Conservation (phyloP, 768 basidiomycete genomes). For the Trichaptum fuscoviolaceum region DNA sequence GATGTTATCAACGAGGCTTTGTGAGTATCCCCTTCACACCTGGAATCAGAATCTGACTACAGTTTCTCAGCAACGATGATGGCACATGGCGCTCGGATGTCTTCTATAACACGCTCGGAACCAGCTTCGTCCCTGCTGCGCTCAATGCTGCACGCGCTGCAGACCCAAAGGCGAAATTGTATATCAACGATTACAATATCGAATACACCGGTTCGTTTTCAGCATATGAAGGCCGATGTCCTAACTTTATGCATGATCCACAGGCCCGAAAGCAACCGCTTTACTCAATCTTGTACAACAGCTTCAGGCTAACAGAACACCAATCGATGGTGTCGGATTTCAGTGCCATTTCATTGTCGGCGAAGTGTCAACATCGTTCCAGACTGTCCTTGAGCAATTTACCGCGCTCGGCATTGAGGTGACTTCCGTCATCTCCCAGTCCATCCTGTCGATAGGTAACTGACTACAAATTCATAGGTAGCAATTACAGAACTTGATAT, state of each 20-base stretch:
- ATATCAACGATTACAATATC: constrained; percentile 40
- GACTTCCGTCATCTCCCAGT: neutral
- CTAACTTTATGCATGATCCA: neutral
- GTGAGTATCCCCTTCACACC: neutral
- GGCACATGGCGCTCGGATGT: constrained; percentile 49
- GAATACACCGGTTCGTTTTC: constrained; percentile 17
- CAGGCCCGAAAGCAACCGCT: constrained; percentile 47
- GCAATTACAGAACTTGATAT: constrained; percentile 68
- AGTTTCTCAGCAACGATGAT: constrained; percentile 40
- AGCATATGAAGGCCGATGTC: neutral
- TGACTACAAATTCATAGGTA: constrained; percentile 21
- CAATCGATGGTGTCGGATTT: constrained; percentile 59
- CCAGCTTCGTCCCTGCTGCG: constrained; percentile 43
- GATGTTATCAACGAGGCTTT: constrained; percentile 45
- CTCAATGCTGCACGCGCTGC: constrained; percentile 47
- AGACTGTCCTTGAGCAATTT: constrained; percentile 45
- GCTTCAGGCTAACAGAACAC: constrained; percentile 41
- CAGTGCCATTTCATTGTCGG: constrained; percentile 60
- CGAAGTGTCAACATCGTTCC: constrained; percentile 41
- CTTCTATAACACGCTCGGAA: constrained; percentile 48
- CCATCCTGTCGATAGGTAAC: neutral
- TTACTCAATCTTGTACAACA: constrained; percentile 49
- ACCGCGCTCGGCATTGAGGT: constrained; percentile 53
- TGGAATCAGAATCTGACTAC: neutral
- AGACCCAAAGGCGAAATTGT: constrained; percentile 52